phyloP scores from a whole-genome alignment of 192 early-diverging fungal genomes.

The Globomyces pollinis-pini region DNA sequence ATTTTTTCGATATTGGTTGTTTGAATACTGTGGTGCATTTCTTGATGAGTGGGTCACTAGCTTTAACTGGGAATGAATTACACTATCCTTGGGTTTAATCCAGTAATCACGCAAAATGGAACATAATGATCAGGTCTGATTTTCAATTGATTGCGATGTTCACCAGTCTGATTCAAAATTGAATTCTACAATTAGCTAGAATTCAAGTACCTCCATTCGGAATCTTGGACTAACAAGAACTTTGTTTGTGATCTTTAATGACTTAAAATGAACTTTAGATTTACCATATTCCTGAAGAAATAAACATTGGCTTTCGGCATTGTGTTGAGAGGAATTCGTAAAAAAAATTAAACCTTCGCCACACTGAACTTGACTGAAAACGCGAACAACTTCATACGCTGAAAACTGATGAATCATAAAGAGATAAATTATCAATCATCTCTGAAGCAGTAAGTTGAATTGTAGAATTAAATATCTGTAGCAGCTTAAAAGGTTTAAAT shows the following conservation, averaged over 20 bases:
- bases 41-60: background rate
- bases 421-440: background rate
- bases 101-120: constrained; percentile 39
- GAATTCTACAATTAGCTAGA: constrained; percentile 1
- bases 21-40: constrained; percentile 3
- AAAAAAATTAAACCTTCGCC: no score
- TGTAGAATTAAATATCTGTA: background rate
- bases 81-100: constrained; percentile 5
- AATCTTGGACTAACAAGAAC: constrained; percentile 33
- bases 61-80: no score
- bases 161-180: constrained; percentile 34
- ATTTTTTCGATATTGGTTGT: background rate
- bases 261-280: background rate
- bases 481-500: constrained; percentile 10
- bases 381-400: background rate
- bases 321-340: no score
- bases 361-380: no score
- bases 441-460: background rate
- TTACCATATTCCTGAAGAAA: no score
- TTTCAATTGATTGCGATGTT: constrained; percentile 23
- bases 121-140: constrained; percentile 44
- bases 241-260: constrained; percentile 30
- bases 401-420: background rate
- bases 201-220: constrained; percentile 21
- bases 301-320: background rate